Percentiles rank a stretch among this genome's conserved stretches.
These are phyloP conservation scores for Sclerotinia spermophila DNA, from an alignment of 2,329 filamentous ascomycete species.

Conservation along the genomic window DNA sequence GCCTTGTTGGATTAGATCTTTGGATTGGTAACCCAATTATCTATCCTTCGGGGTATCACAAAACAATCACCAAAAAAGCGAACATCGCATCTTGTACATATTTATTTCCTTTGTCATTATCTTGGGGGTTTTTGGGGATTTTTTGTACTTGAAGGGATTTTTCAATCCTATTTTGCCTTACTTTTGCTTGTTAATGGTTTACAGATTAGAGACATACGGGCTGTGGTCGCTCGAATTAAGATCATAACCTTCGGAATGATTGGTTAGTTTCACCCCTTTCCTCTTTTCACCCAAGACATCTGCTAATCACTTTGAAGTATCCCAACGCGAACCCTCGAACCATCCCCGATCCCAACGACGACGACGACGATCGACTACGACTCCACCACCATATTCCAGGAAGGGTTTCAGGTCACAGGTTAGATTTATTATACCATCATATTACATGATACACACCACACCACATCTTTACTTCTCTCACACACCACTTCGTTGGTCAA, in stretches of 20 bases:
- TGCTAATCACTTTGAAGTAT: neutral
- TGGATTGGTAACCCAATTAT: constrained; percentile 16
- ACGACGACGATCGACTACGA: neutral
- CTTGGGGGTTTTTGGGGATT: neutral
- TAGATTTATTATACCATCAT: neutral
- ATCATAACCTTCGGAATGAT: neutral
- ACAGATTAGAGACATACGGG: constrained; percentile 17
- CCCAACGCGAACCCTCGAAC: neutral
- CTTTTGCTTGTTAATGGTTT: constrained; percentile 16
- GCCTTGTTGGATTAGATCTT: neutral
- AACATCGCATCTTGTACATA: constrained; percentile 16
- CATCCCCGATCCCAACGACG: neutral
- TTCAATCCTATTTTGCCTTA: neutral
- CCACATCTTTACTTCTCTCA: neutral
- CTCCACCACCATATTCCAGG: constrained; percentile 9
- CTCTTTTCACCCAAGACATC: neutral
- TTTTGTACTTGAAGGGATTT: neutral
- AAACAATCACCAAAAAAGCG: constrained; percentile 20
- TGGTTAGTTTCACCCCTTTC: neutral
- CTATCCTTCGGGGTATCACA: constrained; percentile 13
- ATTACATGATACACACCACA: neutral
- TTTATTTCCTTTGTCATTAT: constrained; percentile 3
- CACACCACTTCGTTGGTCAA: constrained; percentile 5
- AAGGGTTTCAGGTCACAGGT: constrained; percentile 16
- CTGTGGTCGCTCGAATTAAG: constrained; percentile 2